Conservation (phyloP, 2,329 filamentous ascomycete species). For the Calycina marina region DNA sequence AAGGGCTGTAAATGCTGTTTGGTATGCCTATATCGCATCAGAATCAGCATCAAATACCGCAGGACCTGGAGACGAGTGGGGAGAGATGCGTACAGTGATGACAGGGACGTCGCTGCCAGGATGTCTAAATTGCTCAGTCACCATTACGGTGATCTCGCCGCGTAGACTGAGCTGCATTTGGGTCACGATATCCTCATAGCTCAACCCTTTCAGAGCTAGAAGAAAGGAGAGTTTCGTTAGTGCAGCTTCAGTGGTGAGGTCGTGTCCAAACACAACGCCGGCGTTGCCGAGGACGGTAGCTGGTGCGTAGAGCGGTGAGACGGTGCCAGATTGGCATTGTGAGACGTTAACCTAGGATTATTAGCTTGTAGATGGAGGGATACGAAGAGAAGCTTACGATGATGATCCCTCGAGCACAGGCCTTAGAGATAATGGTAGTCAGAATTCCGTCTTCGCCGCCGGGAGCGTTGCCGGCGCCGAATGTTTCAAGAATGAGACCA, state of each 20-base stretch:
- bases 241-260: slow-evolving; percentile 47
- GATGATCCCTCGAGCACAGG: slow-evolving; percentile 50
- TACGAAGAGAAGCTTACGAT: slow-evolving; percentile 33
- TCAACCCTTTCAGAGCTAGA: slow-evolving; percentile 41
- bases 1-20: slow-evolving; percentile 42
- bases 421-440: slow-evolving; percentile 46
- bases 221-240: slow-evolving; percentile 28
- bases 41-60: too few species aligned
- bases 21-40: slow-evolving; percentile 25
- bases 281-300: slow-evolving; percentile 47
- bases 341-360: slow-evolving; percentile 41
- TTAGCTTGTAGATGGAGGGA: background rate
- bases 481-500: slow-evolving; percentile 56
- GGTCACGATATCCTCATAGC: slow-evolving; percentile 40
- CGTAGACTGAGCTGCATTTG: slow-evolving; percentile 48
- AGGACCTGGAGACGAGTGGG: too few species aligned
- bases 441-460: slow-evolving; percentile 43
- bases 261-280: slow-evolving; percentile 54
- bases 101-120: slow-evolving; percentile 25
- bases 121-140: slow-evolving; percentile 35
- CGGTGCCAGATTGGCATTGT: slow-evolving; percentile 42
- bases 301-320: slow-evolving; percentile 42
- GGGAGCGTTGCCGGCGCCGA: slow-evolving; percentile 58
- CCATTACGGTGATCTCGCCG: slow-evolving; percentile 45
- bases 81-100: slow-evolving; percentile 4